These are phyloP conservation scores for Thalia dealbata DNA, from an alignment of 176 grass and related monocot genomes.

Conservation along the genomic window DNA sequence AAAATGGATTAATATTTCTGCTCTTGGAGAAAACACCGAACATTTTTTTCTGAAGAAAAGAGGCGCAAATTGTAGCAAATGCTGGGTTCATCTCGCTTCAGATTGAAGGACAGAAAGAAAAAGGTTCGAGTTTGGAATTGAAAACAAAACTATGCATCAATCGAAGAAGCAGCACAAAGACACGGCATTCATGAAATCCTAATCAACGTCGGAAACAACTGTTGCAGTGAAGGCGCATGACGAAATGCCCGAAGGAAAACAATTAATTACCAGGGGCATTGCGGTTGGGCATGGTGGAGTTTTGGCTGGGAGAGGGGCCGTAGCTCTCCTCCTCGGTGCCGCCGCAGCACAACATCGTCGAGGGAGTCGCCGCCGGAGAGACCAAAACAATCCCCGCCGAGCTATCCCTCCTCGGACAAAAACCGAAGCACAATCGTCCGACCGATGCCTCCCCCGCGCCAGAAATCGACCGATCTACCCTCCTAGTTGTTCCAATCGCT, in stretches of 20 bases:
- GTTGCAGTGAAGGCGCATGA: neutral
- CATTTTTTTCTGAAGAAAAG: no score
- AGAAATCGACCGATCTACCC: no score
- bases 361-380: neutral
- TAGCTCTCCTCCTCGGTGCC: slow-evolving; percentile 25
- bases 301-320: slow-evolving; percentile 21
- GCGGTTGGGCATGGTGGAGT: slow-evolving; percentile 13
- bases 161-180: no score
- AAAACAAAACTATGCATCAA: no score
- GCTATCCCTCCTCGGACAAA: neutral
- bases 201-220: neutral
- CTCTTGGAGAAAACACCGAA: no score
- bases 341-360: slow-evolving; percentile 34
- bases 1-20: no score
- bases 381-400: neutral
- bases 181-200: no score
- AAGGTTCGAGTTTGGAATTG: no score
- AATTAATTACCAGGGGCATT: slow-evolving; percentile 31
- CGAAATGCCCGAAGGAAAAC: neutral
- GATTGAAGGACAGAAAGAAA: neutral
- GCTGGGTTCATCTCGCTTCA: no score
- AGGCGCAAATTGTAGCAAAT: neutral
- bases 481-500: no score
- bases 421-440: no score
- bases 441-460: no score